These are phyloP conservation scores for Teratosphaeria viscida DNA, from an alignment of 2,329 filamentous ascomycete genomes.

Conservation along the genomic window DNA sequence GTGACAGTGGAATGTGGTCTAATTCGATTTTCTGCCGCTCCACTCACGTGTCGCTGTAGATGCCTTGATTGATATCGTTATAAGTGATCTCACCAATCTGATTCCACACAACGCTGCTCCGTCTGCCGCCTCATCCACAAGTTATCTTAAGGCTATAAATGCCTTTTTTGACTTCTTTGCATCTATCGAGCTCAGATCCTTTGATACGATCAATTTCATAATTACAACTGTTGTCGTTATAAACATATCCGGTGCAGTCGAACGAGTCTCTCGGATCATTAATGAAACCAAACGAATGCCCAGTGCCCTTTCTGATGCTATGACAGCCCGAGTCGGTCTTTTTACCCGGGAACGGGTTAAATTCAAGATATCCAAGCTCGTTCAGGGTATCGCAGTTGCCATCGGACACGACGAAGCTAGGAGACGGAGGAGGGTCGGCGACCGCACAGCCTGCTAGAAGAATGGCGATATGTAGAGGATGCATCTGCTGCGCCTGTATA, in stretches of 20 bases:
- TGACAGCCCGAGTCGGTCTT: not conserved
- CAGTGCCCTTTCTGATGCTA: not conserved
- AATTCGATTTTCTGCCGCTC: too few species aligned
- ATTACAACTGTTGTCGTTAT: not conserved
- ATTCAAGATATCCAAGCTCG: not conserved
- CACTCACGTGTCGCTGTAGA: too few species aligned
- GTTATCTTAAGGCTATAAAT: not conserved
- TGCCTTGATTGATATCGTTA: not conserved
- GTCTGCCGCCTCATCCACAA: not conserved
- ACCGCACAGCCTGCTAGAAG: not conserved
- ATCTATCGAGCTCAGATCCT: not conserved
- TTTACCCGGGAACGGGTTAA: not conserved
- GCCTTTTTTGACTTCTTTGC: not conserved
- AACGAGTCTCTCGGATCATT: not conserved
- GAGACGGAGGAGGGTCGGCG: too few species aligned
- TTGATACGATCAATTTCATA: not conserved
- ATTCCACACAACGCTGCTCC: not conserved
- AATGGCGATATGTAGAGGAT: not conserved
- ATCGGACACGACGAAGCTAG: not conserved
- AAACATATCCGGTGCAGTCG: not conserved
- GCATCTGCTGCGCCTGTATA: not conserved
- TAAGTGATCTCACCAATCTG: not conserved
- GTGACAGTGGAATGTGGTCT: too few species aligned
- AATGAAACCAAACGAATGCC: not conserved
- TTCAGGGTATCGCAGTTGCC: not conserved